Evolutionary conservation across 129 eudicot species (phyloP), one percentile per base, ranked within the genome.

Genomic region (Saussurea involucrata): DNA sequence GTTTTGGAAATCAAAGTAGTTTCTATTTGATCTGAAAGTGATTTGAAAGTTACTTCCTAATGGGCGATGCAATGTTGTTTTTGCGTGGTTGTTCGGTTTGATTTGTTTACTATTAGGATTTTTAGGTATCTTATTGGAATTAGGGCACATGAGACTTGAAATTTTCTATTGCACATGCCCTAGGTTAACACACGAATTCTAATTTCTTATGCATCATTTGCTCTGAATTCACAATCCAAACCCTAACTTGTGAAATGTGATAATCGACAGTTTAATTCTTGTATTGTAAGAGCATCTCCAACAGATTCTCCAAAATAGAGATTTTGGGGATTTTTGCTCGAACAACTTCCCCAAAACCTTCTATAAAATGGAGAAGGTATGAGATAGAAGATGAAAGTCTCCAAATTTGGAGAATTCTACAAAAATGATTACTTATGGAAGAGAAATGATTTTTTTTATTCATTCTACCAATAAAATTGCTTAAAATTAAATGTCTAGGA

Each of bases 71-170:
- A 58, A n/a, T 8, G 24, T 68, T 68, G 65, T 67, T 12, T 46
- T 49, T 32, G 79, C 17, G 71, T 66, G 11, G 25, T 28, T 75
- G 46, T 55, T 55, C 1, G 64, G 8, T 69, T 69, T 69, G 15
- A 53, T 18, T 31, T 28, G 46, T 37, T 69, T 71, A 63, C 40
- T 32, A 10, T 71, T 15, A 6, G 24, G 82, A 78, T 58, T 63
- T 78, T 18, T 71, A n/a, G 34, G 33, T 46, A 71, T 63, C 10
- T 71, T 12, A 70, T 70, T 9, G 36, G 21, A 34, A 78, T 73
- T 37, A 11, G 44, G 71, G 71, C 63, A 18, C 63, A 36, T 2
- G 63, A 53, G 6, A 53, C 70, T 24, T 60, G 42, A 37, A 60
- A 18, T 2, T 37, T 17, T 40, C 17, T 24, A 28, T 27, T 40